Evolutionary conservation across 1,284 basidiomycete species (phyloP).

Genomic region (Hymenochaete sp.): DNA sequence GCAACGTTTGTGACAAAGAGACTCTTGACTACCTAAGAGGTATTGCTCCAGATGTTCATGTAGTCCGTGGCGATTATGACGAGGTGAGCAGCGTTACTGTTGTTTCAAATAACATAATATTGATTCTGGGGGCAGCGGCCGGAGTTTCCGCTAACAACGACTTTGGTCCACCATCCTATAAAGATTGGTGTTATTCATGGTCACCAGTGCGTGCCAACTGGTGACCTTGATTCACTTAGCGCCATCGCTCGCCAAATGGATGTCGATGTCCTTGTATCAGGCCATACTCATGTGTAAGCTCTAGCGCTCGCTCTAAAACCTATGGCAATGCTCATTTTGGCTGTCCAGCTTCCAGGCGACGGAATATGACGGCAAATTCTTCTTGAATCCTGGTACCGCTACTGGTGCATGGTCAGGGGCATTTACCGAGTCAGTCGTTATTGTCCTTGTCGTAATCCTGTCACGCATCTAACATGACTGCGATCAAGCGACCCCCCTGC

Average conservation of each 20-base stretch:
- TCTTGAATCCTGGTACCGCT: slow-evolving; percentile 55
- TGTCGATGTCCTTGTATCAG: slow-evolving; percentile 90
- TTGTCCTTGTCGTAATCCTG: background rate
- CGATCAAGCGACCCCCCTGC: slow-evolving; percentile 53
- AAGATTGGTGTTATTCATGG: slow-evolving; percentile 92
- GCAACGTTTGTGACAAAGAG: slow-evolving; percentile 95
- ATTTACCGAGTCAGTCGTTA: slow-evolving; percentile 48
- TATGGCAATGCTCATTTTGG: background rate
- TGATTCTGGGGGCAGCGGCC: slow-evolving; percentile 35
- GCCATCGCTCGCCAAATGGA: slow-evolving; percentile 92
- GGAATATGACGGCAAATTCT: slow-evolving; percentile 14
- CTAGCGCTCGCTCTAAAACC: background rate
- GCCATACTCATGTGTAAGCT: slow-evolving; percentile 87
- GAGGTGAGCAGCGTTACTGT: slow-evolving; percentile 49
- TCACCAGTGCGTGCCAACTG: slow-evolving; percentile 89
- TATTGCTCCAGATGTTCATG: slow-evolving; percentile 91
- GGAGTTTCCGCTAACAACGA: slow-evolving; percentile 75
- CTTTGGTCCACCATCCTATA: slow-evolving; percentile 80
- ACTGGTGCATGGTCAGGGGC: slow-evolving; percentile 89
- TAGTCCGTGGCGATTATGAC: slow-evolving; percentile 93
- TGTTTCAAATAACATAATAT: background rate
- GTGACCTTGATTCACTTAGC: slow-evolving; percentile 83
- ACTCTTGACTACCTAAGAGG: slow-evolving; percentile 96
- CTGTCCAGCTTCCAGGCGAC: slow-evolving; percentile 14
- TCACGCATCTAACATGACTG: slow-evolving; percentile 27